phyloP scores from a whole-genome alignment of 176 grass and related monocot genomes.

The Sorghum bicolor region Sorghum_bicolor_NCBIv3 NC_012878.2:52166001-52166500 shows the following conservation, averaged over 20 bases:
- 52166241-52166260: background rate
- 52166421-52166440: conserved; percentile 10
- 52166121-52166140: background rate
- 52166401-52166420: conserved; percentile 26
- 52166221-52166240: background rate
- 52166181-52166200: background rate
- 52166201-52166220: background rate
- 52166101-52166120: background rate
- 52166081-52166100: background rate
- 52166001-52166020: background rate
- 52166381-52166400: conserved; percentile 4
- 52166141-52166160: no score
- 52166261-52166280: background rate
- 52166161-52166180: no score
- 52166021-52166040: background rate
- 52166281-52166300: no score
- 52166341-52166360: background rate
- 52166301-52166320: background rate
- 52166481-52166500: background rate
- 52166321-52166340: background rate
- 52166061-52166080: background rate
- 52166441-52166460: background rate
- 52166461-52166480: background rate
- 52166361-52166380: background rate
- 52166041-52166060: background rate